Percentiles rank a stretch among this genome's conserved stretches.
These are phyloP conservation scores for Cryptococcus sp. DNA, from an alignment of 1,284 basidiomycete genomes.

Conservation along the genomic window DNA sequence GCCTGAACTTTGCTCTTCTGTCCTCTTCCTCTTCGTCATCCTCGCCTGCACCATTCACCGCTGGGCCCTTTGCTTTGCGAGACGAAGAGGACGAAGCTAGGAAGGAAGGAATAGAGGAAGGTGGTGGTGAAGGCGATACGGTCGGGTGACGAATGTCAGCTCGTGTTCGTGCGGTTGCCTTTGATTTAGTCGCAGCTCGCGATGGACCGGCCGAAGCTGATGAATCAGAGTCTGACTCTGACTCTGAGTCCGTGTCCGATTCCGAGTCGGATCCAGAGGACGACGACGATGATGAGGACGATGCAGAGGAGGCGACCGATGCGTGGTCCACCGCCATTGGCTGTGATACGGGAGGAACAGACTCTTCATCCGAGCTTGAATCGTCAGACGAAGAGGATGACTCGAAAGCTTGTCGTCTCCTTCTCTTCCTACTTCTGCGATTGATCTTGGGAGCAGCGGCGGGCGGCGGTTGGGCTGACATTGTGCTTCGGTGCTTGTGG, in stretches of 20 bases:
- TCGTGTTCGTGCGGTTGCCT: conserved; percentile 3
- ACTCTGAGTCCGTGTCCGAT: conserved; percentile 24
- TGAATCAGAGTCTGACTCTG: conserved; percentile 34
- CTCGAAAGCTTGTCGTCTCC: conserved; percentile 41
- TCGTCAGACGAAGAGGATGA: conserved; percentile 28
- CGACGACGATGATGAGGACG: conserved; percentile 17
- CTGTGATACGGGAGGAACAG: conserved; percentile 3
- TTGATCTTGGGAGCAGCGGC: conserved; percentile 14
- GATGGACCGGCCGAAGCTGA: conserved; percentile 14
- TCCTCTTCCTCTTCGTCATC: conserved; percentile 32
- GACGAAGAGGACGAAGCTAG: conserved; percentile 1
- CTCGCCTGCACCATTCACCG: not conserved
- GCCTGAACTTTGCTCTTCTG: conserved; percentile 41
- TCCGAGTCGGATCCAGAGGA: conserved; percentile 18
- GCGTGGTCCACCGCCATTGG: conserved; percentile 25
- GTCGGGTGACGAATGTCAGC: conserved; percentile 25
- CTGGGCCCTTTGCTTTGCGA: conserved; percentile 2
- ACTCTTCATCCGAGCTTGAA: conserved; percentile 26
- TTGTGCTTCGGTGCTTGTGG: not conserved
- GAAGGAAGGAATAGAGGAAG: conserved; percentile 31
- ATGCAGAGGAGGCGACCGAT: conserved; percentile 16
- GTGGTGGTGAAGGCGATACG: conserved; percentile 39
- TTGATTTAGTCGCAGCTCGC: conserved; percentile 7
- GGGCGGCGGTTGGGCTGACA: conserved; percentile 10
- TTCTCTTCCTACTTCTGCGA: conserved; percentile 29